phyloP scores from a whole-genome alignment of 768 basidiomycete species.

The Lepiota venenata region DNA sequence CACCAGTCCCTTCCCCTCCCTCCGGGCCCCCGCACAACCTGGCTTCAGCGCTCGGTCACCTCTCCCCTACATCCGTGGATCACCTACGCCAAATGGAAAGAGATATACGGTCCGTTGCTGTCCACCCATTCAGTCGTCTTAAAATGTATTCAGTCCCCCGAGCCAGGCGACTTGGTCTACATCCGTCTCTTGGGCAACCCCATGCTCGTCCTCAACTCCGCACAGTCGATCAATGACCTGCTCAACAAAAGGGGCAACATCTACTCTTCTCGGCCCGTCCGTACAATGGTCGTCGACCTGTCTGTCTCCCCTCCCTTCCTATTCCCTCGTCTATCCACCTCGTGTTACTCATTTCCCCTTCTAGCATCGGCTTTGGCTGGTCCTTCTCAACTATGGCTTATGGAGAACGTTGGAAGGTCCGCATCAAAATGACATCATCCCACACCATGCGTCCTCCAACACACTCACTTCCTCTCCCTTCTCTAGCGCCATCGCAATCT shows the following conservation, averaged over 20 bases:
- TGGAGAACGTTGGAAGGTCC: conserved; percentile 21
- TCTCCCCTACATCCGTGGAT: conserved; percentile 40
- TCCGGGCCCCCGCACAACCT: conserved; percentile 21
- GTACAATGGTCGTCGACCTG: conserved; percentile 42
- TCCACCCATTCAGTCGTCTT: neutral
- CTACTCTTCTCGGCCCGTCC: conserved; percentile 40
- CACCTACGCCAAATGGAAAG: conserved; percentile 41
- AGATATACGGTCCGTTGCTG: conserved; percentile 34
- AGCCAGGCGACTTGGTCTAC: conserved; percentile 10
- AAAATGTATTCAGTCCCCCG: neutral
- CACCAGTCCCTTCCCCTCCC: conserved; percentile 25
- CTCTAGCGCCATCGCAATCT: conserved; percentile 37
- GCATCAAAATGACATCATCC: conserved; percentile 1
- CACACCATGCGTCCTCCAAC: conserved; percentile 14
- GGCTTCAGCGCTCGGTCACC: conserved; percentile 30
- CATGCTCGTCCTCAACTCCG: conserved; percentile 43
- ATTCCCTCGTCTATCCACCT: neutral
- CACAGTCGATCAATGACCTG: conserved; percentile 36
- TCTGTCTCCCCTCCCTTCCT: conserved; percentile 18
- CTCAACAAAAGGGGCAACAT: conserved; percentile 41
- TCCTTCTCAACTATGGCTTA: conserved; percentile 32
- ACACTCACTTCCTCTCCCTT: neutral
- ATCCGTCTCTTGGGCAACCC: conserved; percentile 32
- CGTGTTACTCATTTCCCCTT: neutral
- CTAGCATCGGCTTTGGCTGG: conserved; percentile 47